phyloP scores from a whole-genome alignment of 108 stramenopile species.

The Epithemia pelagica region DNA sequence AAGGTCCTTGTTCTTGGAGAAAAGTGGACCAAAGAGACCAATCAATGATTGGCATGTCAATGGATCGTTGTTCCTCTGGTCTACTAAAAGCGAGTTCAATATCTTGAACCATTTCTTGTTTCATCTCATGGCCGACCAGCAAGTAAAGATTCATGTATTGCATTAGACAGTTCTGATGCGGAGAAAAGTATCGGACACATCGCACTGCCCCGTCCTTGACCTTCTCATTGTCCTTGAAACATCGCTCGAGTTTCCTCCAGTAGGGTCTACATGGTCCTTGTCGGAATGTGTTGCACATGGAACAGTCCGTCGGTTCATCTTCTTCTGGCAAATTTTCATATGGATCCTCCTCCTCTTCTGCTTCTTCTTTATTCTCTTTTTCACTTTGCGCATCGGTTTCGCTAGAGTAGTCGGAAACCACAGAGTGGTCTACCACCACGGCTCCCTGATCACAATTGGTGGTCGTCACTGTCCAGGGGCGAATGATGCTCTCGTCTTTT shows the following conservation, averaged over 20 bases:
- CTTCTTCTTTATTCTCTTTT: constrained; percentile 48
- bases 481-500: too few species aligned
- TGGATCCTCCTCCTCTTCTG: constrained; percentile 31
- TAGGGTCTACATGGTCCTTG: constrained; percentile 79
- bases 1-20: constrained; percentile 15
- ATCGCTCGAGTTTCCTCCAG: constrained; percentile 79
- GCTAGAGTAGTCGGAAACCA: too few species aligned
- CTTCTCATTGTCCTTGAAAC: constrained; percentile 72
- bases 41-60: constrained; percentile 19
- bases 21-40: constrained; percentile 31
- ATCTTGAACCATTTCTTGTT: constrained; percentile 17
- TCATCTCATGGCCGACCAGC: constrained; percentile 6
- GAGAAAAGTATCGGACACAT: constrained; percentile 11
- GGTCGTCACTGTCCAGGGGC: too few species aligned
- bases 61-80: constrained; percentile 9
- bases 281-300: constrained; percentile 78
- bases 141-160: constrained; percentile 9
- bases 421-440: too few species aligned
- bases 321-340: constrained; percentile 64
- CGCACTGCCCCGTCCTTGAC: constrained; percentile 26
- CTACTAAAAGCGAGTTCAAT: constrained; percentile 1
- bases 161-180: constrained; percentile 13
- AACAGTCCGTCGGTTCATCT: constrained; percentile 75
- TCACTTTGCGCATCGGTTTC: too few species aligned
- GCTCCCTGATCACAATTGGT: too few species aligned